phyloP scores from a whole-genome alignment of 306 rosid genomes.

The Trifolium subterraneum region DNA sequence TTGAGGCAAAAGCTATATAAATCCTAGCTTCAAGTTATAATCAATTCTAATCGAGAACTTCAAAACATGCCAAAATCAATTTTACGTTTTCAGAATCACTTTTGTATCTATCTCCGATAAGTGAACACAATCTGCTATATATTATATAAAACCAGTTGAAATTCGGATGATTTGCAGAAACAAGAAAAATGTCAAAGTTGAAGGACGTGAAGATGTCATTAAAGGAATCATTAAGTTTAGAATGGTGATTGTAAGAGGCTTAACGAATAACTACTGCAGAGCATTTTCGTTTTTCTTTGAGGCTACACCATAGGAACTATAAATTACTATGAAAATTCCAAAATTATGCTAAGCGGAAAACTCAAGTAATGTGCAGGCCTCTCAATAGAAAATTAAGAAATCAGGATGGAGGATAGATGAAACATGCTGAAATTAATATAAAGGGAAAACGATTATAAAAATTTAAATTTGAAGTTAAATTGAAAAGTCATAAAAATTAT shows the following conservation, averaged over 20 bases:
- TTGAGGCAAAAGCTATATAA: neutral
- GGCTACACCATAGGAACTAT: conserved; percentile 11
- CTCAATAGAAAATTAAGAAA: neutral
- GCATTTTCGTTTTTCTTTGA: neutral
- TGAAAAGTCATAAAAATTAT: conserved; percentile 34
- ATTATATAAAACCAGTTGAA: neutral
- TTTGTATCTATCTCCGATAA: neutral
- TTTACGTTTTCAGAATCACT: neutral
- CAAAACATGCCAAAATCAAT: neutral
- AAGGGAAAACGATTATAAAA: conserved; percentile 1
- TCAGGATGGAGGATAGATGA: neutral
- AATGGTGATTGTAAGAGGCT: neutral
- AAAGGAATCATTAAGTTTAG: conserved; percentile 1
- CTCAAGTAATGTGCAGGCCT: neutral
- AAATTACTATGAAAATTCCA: neutral
- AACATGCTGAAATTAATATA: conserved; percentile 1
- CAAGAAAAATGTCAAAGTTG: conserved; percentile 14
- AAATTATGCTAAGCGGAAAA: neutral
- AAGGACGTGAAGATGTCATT: conserved; percentile 7
- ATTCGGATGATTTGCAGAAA: conserved; percentile 9
- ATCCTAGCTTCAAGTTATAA: neutral
- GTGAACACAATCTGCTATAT: neutral
- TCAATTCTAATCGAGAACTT: neutral
- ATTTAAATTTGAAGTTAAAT: conserved; percentile 25
- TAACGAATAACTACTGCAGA: neutral